Evolutionary conservation across 768 basidiomycete genomes (phyloP), one percentile per base, ranked within the genome.

Genomic region (Polyporus arcularius): DNA sequence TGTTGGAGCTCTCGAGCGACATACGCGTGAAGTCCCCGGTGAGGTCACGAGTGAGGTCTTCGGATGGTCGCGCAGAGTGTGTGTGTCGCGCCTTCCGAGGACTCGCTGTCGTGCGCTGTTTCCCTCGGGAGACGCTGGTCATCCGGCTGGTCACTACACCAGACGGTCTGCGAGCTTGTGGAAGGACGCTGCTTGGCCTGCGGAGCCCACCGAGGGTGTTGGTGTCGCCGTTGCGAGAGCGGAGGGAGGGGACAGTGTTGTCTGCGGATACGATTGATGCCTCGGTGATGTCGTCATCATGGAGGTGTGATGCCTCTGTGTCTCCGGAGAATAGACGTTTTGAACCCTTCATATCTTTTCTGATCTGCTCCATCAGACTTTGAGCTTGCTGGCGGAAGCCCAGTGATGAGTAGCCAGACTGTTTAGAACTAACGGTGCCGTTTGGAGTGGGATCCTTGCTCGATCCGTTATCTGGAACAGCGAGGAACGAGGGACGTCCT

Each of bases 301-400:
- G 62, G n/a, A 52, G 70, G 60, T 76, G 79, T 16, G 84, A 84
- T 49, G 76, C 61, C 15, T 87, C 86, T 0, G 85, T 86, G 16
- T 89, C 87, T 5, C 79, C 80, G 2, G 89, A 88, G 68, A 89
- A 88, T 2, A 90, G 67, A 12, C 89, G 86, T 71, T 91, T 91
- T 53, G 83, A 82, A 4, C 85, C 82, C 67, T 84, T 86, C 81
- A 92, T 85, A 66, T 92, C 90, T 58, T 79, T 82, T 73, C 88
- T 89, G 64, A 95, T 93, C 65, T 92, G 90, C 28, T 88, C 89
- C 90, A 96, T 94, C 48, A 96, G 74, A 28, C 80, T 85, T 9
- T 85, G 89, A 12, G 91, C 94, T 65, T 92, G 86, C 65, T 85
- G 79, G 43, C 92, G 84, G 71, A 91, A 91, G 9, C 81, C 82